These are phyloP conservation scores for Eustoma russellianum DNA, from an alignment of 257 asterid species.

Conservation along the genomic window DNA sequence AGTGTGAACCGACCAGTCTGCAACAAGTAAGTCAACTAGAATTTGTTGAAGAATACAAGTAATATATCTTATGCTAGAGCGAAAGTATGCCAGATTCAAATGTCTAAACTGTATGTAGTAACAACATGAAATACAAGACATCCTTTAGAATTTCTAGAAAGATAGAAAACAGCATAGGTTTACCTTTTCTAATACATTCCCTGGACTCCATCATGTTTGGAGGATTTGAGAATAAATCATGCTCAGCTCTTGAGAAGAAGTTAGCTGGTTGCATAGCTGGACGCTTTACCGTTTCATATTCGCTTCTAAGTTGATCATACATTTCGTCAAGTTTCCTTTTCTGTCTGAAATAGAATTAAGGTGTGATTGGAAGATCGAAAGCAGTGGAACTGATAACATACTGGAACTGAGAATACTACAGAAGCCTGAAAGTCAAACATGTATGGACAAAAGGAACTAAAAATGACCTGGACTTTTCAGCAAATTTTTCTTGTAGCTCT, in stretches of 20 bases:
- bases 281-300: slow-evolving; percentile 65
- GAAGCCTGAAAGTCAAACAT: neutral
- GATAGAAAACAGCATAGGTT: slow-evolving; percentile 19
- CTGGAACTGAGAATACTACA: too few relatives aligned
- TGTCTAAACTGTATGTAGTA: neutral
- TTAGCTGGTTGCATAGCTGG: slow-evolving; percentile 72
- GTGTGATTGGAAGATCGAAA: slow-evolving; percentile 11
- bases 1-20: slow-evolving; percentile 87
- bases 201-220: slow-evolving; percentile 52
- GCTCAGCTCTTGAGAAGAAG: slow-evolving; percentile 58
- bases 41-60: slow-evolving; percentile 27
- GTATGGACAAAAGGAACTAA: slow-evolving; percentile 5
- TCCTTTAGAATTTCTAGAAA: neutral
- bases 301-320: slow-evolving; percentile 86
- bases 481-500: slow-evolving; percentile 84
- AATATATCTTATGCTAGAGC: neutral
- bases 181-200: slow-evolving; percentile 69
- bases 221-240: slow-evolving; percentile 68
- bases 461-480: slow-evolving; percentile 83
- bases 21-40: slow-evolving; percentile 53
- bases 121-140: too few relatives aligned
- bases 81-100: neutral
- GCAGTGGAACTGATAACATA: too few relatives aligned
- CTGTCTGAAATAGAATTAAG: slow-evolving; percentile 46
- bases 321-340: slow-evolving; percentile 97